These are phyloP conservation scores for Cadophora gregata DNA, from an alignment of 2,329 filamentous ascomycete genomes.

Conservation along the genomic window DNA sequence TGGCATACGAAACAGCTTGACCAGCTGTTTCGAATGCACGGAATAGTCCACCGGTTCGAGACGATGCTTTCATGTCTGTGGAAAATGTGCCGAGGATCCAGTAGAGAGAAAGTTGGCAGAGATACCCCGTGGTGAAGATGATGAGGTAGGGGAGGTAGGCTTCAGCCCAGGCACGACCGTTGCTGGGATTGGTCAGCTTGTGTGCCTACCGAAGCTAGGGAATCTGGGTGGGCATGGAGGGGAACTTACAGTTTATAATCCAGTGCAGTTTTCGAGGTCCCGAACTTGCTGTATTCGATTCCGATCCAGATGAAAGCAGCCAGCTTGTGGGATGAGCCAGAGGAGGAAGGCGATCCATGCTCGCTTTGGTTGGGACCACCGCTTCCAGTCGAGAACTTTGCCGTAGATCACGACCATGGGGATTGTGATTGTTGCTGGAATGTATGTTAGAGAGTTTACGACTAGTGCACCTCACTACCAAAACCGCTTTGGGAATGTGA, in stretches of 20 bases:
- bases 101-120: slow-evolving; percentile 41
- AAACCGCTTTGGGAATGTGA: too few species aligned
- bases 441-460: neutral
- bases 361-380: slow-evolving; percentile 41
- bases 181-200: neutral
- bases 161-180: slow-evolving; percentile 26
- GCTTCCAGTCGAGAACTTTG: slow-evolving; percentile 39
- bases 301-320: slow-evolving; percentile 46
- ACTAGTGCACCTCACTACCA: neutral
- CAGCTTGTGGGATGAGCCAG: slow-evolving; percentile 42
- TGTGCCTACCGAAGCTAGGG: too few species aligned
- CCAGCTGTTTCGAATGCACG: slow-evolving; percentile 53
- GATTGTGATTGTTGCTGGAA: slow-evolving; percentile 22
- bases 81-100: slow-evolving; percentile 48
- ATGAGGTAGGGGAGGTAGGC: slow-evolving; percentile 32
- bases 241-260: slow-evolving; percentile 27
- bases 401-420: slow-evolving; percentile 32
- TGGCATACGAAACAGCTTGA: slow-evolving; percentile 43
- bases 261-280: slow-evolving; percentile 21
- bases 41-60: slow-evolving; percentile 54
- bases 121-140: slow-evolving; percentile 32
- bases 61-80: slow-evolving; percentile 45
- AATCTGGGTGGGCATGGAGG: too few species aligned
- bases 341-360: slow-evolving; percentile 42
- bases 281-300: slow-evolving; percentile 32